Percentiles rank a stretch among this genome's conserved stretches.
Conservation (phyloP, 352 stramenopile species). For the Phytopythium aichiense region DNA sequence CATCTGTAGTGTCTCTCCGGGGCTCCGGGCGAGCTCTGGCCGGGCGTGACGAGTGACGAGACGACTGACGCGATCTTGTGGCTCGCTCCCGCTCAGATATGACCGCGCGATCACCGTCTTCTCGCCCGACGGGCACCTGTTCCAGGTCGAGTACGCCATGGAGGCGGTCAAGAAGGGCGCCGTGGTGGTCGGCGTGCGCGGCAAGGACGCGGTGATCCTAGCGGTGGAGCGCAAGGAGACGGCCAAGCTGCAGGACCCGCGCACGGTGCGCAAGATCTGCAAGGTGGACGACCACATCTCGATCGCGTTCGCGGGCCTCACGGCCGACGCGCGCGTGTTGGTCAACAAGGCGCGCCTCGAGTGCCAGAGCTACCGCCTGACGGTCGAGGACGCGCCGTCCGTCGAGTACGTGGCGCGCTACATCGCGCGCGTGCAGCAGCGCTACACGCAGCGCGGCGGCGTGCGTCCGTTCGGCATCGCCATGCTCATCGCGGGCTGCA, state of each 20-base stretch:
- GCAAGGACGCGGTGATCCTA: slow-evolving; percentile 94
- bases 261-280: slow-evolving; percentile 99
- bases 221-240: slow-evolving; percentile 90
- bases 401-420: slow-evolving; percentile 98
- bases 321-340: slow-evolving; percentile 96
- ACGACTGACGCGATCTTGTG: not conserved
- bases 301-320: slow-evolving; percentile 98
- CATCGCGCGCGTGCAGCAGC: slow-evolving; percentile 96
- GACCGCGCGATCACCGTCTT: slow-evolving; percentile 99
- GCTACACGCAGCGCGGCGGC: slow-evolving; percentile 97
- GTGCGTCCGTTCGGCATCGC: slow-evolving; percentile 99
- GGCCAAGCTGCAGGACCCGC: slow-evolving; percentile 94
- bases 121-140: slow-evolving; percentile 98
- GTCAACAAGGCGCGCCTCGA: slow-evolving; percentile 97
- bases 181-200: slow-evolving; percentile 96
- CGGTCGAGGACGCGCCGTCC: slow-evolving; percentile 90
- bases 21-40: not conserved
- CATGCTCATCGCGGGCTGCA: slow-evolving; percentile 96
- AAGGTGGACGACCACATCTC: slow-evolving; percentile 98
- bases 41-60: not conserved
- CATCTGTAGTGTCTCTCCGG: not conserved
- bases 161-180: slow-evolving; percentile 98
- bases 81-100: slow-evolving; percentile 94
- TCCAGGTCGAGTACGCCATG: slow-evolving; percentile 99
- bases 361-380: slow-evolving; percentile 98